phyloP scores from a whole-genome alignment of 78 protist species.

The Dictyostelium intermedium region DNA sequence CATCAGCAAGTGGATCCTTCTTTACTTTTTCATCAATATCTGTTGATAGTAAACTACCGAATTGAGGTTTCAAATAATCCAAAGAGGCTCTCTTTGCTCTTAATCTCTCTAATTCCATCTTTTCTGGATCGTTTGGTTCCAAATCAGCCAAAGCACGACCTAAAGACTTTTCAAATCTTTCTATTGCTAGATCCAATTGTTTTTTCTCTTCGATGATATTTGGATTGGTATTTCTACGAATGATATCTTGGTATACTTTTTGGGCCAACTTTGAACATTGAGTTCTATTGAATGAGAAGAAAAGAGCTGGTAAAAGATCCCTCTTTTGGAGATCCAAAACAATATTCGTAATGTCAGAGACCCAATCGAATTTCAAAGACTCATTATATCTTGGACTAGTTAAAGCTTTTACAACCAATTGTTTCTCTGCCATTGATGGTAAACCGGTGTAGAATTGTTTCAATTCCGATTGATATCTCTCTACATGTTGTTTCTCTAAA shows the following conservation, averaged over 20 bases:
- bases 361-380: not conserved
- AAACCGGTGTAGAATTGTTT: not conserved
- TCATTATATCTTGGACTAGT: not conserved
- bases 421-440: not conserved
- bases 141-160: not conserved
- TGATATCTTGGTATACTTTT: not conserved
- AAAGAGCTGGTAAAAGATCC: slow-evolving; percentile 10
- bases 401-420: not conserved
- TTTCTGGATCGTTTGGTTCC: not conserved
- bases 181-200: not conserved
- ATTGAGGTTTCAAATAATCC: slow-evolving; percentile 12
- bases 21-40: slow-evolving; percentile 15
- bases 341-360: not conserved
- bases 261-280: not conserved
- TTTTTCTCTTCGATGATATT: not conserved
- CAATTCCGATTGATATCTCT: not conserved
- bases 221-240: not conserved
- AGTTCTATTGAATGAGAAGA: not conserved
- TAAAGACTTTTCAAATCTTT: not conserved
- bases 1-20: slow-evolving; percentile 6
- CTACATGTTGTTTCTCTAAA: slow-evolving; percentile 5
- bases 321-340: not conserved
- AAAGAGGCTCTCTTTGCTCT: not conserved
- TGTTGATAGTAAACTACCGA: not conserved
- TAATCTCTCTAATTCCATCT: not conserved